Conservation (phyloP, 106 monocot species). For the Dactylorhiza incarnata region DNA sequence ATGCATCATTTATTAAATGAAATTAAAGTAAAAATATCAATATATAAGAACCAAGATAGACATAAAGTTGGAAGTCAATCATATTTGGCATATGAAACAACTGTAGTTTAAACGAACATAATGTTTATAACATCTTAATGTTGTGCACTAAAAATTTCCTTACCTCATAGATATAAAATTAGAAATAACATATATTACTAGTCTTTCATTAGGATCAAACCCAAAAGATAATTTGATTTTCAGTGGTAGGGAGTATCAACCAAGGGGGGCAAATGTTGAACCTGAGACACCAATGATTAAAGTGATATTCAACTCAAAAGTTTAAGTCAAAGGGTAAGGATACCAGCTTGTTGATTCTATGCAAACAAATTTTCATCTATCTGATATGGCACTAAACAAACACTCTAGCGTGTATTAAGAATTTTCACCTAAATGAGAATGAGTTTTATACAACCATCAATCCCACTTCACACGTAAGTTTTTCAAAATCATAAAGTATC, state of each 20-base stretch:
- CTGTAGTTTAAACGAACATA: not conserved
- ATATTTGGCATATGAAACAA: slow-evolving; percentile 4
- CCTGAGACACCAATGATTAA: too few relatives aligned
- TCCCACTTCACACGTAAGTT: too few relatives aligned
- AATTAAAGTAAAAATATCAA: not conserved
- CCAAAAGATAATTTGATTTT: not conserved
- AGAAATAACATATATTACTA: not conserved
- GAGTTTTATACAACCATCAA: too few relatives aligned
- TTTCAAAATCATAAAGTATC: too few relatives aligned
- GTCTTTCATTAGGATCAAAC: not conserved
- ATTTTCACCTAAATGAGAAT: too few relatives aligned
- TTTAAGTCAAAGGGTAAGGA: too few relatives aligned
- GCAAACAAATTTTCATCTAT: too few relatives aligned
- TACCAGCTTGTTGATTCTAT: too few relatives aligned
- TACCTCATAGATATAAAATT: not conserved
- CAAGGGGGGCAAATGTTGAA: too few relatives aligned
- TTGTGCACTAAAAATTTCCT: not conserved
- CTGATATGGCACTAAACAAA: too few relatives aligned
- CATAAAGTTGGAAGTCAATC: not conserved
- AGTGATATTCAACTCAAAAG: too few relatives aligned
- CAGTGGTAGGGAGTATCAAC: not conserved
- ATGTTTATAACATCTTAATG: not conserved
- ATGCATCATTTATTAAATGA: not conserved
- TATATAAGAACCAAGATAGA: not conserved
- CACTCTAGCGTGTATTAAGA: too few relatives aligned